Percentiles rank a stretch among this genome's conserved stretches.
phyloP scores from a whole-genome alignment of 257 asterid species.

The Handroanthus guayacan region DNA sequence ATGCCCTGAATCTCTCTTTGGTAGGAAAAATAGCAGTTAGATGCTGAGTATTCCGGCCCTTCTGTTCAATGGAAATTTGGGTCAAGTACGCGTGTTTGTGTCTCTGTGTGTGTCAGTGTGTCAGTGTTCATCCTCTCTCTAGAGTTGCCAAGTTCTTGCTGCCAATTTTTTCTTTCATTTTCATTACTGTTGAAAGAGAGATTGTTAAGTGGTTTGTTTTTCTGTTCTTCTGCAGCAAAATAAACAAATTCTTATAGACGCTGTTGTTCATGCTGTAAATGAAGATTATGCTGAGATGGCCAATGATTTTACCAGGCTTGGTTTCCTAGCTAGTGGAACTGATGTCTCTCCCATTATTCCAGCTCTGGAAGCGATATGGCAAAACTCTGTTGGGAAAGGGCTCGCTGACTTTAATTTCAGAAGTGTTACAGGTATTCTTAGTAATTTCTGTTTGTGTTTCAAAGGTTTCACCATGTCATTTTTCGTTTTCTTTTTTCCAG shows the following conservation, averaged over 20 bases:
- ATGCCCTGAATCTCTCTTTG: background rate
- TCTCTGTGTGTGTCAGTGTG: no score
- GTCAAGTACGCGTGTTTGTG: background rate
- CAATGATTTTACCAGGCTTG: conserved; percentile 97
- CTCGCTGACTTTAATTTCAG: conserved; percentile 95
- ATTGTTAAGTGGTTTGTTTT: conserved; percentile 30
- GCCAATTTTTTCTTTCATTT: conserved; percentile 16
- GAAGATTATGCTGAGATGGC: conserved; percentile 99
- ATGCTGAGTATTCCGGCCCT: conserved; percentile 21
- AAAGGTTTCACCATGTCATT: conserved; percentile 17
- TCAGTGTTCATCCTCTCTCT: no score
- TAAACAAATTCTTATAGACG: conserved; percentile 95
- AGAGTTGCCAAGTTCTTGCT: conserved; percentile 26
- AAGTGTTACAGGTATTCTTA: conserved; percentile 85
- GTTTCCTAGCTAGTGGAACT: conserved; percentile 96
- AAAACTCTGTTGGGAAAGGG: conserved; percentile 94
- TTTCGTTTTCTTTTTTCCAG: background rate
- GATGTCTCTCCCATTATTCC: conserved; percentile 97
- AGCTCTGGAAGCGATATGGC: conserved; percentile 98
- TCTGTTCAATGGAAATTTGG: conserved; percentile 16
- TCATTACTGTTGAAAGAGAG: conserved; percentile 27
- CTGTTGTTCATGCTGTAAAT: conserved; percentile 99
- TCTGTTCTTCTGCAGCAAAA: conserved; percentile 74
- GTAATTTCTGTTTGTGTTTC: conserved; percentile 33
- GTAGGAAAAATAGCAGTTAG: background rate